phyloP scores from a whole-genome alignment of 2,329 filamentous ascomycete genomes.

The Colletotrichum phormii region DNA sequence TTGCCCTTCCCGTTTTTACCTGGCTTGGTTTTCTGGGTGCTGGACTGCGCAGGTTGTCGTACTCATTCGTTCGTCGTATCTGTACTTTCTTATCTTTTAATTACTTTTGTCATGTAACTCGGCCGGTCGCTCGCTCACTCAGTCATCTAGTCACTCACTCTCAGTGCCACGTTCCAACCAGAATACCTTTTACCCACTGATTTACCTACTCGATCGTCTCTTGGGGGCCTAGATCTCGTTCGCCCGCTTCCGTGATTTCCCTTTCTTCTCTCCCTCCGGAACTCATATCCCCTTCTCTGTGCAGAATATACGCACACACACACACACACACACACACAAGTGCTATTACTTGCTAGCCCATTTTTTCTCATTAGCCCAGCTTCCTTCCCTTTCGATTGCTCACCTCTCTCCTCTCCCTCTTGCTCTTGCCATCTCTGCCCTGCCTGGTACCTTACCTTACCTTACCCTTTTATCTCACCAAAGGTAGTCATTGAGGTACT shows the following conservation, averaged over 20 bases:
- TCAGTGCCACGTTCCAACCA: not conserved
- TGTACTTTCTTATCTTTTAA: not conserved
- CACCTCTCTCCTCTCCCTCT: constrained; percentile 5
- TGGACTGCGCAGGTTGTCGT: constrained; percentile 2
- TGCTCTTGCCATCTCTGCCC: not conserved
- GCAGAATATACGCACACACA: not conserved
- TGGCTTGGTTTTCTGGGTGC: constrained; percentile 24
- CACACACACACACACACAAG: not conserved
- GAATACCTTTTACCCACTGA: not conserved
- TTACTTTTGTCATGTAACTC: not conserved
- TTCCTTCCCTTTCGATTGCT: constrained; percentile 28
- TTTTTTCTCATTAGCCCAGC: constrained; percentile 4
- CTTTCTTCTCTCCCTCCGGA: constrained; percentile 21
- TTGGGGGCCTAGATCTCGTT: constrained; percentile 11
- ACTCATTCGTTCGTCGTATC: constrained; percentile 3
- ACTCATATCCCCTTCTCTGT: constrained; percentile 17
- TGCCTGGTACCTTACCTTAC: not conserved
- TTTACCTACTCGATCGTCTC: constrained; percentile 4
- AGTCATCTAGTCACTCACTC: not conserved
- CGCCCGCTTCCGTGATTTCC: constrained; percentile 16
- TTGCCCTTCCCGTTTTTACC: constrained; percentile 30
- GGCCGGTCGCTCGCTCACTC: not conserved
- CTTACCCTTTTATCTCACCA: not conserved
- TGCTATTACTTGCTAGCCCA: constrained; percentile 5
- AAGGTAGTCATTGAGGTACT: not conserved